Evolutionary conservation across 202 grass and related monocot species (phyloP).

Genomic region (Panicum virgatum): DNA sequence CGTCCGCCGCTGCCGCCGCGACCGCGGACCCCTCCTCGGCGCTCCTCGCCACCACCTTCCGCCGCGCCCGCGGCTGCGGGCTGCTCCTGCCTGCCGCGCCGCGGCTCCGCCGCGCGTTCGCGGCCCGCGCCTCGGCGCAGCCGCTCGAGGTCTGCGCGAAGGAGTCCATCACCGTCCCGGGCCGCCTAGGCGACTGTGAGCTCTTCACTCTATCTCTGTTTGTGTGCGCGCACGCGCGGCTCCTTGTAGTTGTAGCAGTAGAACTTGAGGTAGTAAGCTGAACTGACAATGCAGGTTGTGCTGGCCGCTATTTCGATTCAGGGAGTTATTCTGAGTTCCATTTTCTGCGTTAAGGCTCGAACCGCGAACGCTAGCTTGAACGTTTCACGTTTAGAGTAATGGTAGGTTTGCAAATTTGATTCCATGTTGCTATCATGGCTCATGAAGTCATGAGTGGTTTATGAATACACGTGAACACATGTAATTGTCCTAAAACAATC

Average conservation of each 20-base stretch:
- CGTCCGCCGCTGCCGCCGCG: conserved; percentile 35
- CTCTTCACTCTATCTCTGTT: neutral
- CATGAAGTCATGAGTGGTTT: neutral
- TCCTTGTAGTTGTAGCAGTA: neutral
- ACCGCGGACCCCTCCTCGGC: conserved; percentile 35
- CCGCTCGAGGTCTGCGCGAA: conserved; percentile 81
- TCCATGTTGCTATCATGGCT: neutral
- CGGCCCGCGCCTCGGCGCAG: conserved; percentile 39
- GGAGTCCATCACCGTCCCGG: conserved; percentile 64
- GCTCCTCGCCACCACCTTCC: conserved; percentile 45
- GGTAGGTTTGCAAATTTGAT: neutral
- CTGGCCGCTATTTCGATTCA: neutral
- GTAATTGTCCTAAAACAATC: neutral
- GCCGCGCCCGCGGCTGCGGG: conserved; percentile 16
- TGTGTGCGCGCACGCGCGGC: neutral
- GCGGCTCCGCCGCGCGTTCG: conserved; percentile 17
- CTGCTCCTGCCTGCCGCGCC: neutral
- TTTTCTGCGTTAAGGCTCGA: too few species aligned
- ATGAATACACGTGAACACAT: neutral
- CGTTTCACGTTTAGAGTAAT: neutral
- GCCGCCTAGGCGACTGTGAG: conserved; percentile 82
- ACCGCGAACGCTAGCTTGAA: neutral
- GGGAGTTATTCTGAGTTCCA: neutral
- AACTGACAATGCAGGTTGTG: neutral
- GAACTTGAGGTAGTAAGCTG: neutral